Percentiles rank a stretch among this genome's conserved stretches.
Evolutionary conservation across 2,329 filamentous ascomycete genomes (phyloP).

Genomic region (Fusarium globosum): DNA sequence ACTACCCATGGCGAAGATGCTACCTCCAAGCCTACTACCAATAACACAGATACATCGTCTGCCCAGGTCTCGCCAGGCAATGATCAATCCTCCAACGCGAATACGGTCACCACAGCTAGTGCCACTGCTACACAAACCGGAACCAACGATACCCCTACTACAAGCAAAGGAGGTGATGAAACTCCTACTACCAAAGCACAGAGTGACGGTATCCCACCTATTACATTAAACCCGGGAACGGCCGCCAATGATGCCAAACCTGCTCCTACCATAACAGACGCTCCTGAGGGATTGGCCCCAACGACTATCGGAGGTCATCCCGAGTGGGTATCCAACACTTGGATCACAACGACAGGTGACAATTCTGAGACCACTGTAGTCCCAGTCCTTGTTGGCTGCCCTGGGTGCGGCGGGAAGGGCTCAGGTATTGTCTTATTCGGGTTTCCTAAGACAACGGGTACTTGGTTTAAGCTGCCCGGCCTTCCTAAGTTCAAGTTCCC

Average conservation of each 20-base stretch:
- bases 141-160: too few relatives aligned
- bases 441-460: neutral
- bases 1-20: too few relatives aligned
- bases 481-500: constrained; percentile 24
- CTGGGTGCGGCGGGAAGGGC: constrained; percentile 7
- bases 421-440: constrained; percentile 13
- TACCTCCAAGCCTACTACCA: too few relatives aligned
- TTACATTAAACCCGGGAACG: neutral
- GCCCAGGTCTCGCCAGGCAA: too few relatives aligned
- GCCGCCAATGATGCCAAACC: neutral
- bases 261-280: neutral
- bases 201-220: neutral
- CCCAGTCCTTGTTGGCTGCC: constrained; percentile 26
- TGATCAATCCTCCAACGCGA: too few relatives aligned
- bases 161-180: neutral
- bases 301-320: constrained; percentile 5
- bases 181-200: neutral
- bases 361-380: constrained; percentile 27
- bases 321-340: constrained; percentile 31
- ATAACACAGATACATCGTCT: too few relatives aligned
- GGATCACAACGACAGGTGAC: constrained; percentile 29
- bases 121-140: too few relatives aligned
- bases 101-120: too few relatives aligned
- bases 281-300: neutral
- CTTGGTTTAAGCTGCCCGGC: neutral